Evolutionary conservation across 805 yeast species (phyloP), one percentile per base, ranked within the genome.

Genomic region (Wickerhamiella sorbophila): DNA sequence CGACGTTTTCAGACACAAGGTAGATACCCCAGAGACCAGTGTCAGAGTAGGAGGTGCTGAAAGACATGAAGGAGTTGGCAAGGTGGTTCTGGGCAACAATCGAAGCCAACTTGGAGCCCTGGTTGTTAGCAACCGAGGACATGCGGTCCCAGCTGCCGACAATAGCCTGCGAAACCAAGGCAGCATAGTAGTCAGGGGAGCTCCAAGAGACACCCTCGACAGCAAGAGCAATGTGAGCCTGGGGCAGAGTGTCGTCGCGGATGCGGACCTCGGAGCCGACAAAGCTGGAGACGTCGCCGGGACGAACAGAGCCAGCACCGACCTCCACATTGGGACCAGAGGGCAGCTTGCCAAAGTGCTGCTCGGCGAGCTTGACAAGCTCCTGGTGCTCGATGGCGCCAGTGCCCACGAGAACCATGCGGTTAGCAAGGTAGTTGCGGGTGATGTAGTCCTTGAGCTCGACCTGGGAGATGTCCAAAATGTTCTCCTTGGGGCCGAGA

Each of bases 151-250:
- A 91, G 54, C 86, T 83, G 31, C 98, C 98, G 36, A 91, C 79
- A 44, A 91, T 80, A 9, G 97, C 95, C 65, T 91, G 96, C 5
- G 96, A 93, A 1, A 88, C 94, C 32, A 93, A 71, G 0, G 95
- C 95, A 16, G 93, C 80, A 67, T 86, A 87, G 64, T 87, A 91
- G 60, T 91, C 96, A 9, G 93, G 85, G 2, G 91, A 84, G 31
- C 82, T 79, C 99, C 99, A 91, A 31, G 95, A 79, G 19, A 87
- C 95, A 53, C 99, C 97, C 67, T 91, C 97, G n/a, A 91, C 79
- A 10, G 95, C 91, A 41, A 91, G 65, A 4, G 95, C 98, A 42
- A 87, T 74, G 62, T 91, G 93, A 1, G 96, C 86, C 5, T 76
- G 77, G 26, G 95, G 95, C 54, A 91, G 64, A 1, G 91, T 67